Percentiles rank a stretch among this genome's conserved stretches.
These are phyloP conservation scores for Phaeolepiota aurea DNA, from an alignment of 768 basidiomycete genomes.

Conservation along the genomic window DNA sequence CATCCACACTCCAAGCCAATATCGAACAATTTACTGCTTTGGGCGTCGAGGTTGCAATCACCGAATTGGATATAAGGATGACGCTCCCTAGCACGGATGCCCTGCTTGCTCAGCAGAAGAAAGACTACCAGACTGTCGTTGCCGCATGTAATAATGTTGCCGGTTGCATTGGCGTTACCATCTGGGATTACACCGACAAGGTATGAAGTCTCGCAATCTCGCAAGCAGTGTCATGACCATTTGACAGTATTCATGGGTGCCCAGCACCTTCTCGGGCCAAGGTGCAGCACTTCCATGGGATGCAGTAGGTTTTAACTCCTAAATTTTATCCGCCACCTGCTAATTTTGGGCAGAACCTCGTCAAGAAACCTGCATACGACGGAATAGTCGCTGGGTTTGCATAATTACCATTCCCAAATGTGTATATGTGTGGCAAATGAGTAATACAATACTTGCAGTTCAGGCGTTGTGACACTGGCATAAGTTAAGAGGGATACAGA, in stretches of 20 bases:
- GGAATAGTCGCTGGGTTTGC: too few relatives aligned
- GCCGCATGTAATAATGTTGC: conserved; percentile 38
- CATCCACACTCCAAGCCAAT: conserved; percentile 36
- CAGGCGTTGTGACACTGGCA: too few relatives aligned
- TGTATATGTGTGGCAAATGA: too few relatives aligned
- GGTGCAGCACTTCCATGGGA: conserved; percentile 32
- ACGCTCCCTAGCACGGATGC: conserved; percentile 40
- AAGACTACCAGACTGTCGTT: conserved; percentile 49
- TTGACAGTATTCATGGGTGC: conserved; percentile 30
- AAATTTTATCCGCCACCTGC: neutral
- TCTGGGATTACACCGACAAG: conserved; percentile 40
- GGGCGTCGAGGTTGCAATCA: conserved; percentile 61
- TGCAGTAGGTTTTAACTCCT: conserved; percentile 12
- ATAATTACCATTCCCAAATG: too few relatives aligned
- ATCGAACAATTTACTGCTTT: conserved; percentile 46
- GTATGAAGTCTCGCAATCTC: conserved; percentile 2
- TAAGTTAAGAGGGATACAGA: too few relatives aligned
- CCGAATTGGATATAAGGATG: conserved; percentile 62
- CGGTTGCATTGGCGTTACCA: conserved; percentile 34
- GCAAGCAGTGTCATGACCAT: neutral
- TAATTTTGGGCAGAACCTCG: conserved; percentile 20
- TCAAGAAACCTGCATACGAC: conserved; percentile 36
- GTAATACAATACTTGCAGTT: too few relatives aligned
- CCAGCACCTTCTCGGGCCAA: conserved; percentile 26
- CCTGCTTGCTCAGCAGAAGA: conserved; percentile 42